Percentiles rank a stretch among this genome's conserved stretches.
Evolutionary conservation across 192 early-diverging fungal species (phyloP).

Genomic region (Coemansia erecta): DNA sequence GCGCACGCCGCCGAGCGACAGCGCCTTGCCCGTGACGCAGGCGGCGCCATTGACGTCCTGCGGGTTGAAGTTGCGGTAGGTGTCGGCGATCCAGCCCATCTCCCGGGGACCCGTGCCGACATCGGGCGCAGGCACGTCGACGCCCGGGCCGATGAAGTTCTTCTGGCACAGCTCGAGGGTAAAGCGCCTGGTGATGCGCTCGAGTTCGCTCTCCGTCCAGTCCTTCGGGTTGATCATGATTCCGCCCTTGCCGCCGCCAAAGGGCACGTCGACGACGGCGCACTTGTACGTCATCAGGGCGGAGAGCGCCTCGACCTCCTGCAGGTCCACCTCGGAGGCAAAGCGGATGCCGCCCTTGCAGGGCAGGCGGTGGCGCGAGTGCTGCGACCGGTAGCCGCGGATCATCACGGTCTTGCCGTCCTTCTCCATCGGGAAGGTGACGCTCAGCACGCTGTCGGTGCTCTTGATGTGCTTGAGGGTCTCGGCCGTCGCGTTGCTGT

Average conservation of each 20-base stretch:
- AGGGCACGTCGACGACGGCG: constrained; percentile 83
- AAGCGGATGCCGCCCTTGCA: constrained; percentile 84
- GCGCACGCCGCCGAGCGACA: constrained; percentile 76
- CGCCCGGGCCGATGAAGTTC: constrained; percentile 80
- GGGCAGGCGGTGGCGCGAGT: constrained; percentile 77
- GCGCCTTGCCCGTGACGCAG: constrained; percentile 80
- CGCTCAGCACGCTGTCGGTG: constrained; percentile 68
- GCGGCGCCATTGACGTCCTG: constrained; percentile 77
- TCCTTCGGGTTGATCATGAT: constrained; percentile 78
- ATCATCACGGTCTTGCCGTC: constrained; percentile 68
- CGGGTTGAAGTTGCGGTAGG: constrained; percentile 79
- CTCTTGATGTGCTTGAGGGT: constrained; percentile 69
- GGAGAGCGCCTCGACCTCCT: constrained; percentile 80
- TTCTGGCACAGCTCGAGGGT: constrained; percentile 83
- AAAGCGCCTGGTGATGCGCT: constrained; percentile 78
- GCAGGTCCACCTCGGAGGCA: constrained; percentile 73
- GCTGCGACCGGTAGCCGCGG: constrained; percentile 77
- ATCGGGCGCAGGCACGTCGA: constrained; percentile 83
- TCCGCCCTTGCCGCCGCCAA: constrained; percentile 78
- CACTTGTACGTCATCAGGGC: constrained; percentile 86
- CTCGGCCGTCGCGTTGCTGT: constrained; percentile 58
- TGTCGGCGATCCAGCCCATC: constrained; percentile 88
- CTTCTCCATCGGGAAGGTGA: constrained; percentile 76
- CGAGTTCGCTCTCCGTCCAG: constrained; percentile 68
- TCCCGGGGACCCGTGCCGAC: constrained; percentile 76